phyloP scores from a whole-genome alignment of 306 rosid genomes.

The Sechiopsis laciniata region DNA sequence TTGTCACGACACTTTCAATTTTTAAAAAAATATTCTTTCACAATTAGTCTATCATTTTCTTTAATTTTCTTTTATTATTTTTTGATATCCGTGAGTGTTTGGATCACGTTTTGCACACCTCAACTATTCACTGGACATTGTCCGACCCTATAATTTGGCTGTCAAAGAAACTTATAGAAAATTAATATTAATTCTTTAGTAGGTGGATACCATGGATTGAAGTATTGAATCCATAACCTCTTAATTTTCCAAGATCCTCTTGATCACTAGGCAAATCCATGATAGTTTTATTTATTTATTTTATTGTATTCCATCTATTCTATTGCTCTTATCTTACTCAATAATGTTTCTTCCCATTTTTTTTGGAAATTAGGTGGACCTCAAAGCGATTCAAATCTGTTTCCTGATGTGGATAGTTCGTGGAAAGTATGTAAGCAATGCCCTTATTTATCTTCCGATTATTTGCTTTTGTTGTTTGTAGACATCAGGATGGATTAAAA shows the following conservation, averaged over 20 bases:
- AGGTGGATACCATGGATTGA: no score
- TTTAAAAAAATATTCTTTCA: neutral
- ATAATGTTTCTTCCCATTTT: neutral
- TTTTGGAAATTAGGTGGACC: conserved; percentile 52
- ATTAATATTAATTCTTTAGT: no score
- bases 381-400: conserved; percentile 56
- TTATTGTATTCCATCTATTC: neutral
- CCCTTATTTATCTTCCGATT: conserved; percentile 16
- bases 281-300: neutral
- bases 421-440: conserved; percentile 69
- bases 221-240: no score
- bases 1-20: neutral
- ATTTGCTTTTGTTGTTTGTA: conserved; percentile 7
- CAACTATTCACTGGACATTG: no score
- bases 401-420: conserved; percentile 77
- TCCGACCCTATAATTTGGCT: no score
- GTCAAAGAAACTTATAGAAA: no score
- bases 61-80: neutral
- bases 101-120: no score
- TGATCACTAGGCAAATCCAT: no score
- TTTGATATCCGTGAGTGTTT: no score
- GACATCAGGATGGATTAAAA: neutral
- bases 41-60: conserved; percentile 2
- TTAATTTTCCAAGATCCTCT: no score
- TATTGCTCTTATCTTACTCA: neutral